These are phyloP conservation scores for Blastocystis sp. DNA, from an alignment of 352 stramenopile genomes.

Conservation along the genomic window DNA sequence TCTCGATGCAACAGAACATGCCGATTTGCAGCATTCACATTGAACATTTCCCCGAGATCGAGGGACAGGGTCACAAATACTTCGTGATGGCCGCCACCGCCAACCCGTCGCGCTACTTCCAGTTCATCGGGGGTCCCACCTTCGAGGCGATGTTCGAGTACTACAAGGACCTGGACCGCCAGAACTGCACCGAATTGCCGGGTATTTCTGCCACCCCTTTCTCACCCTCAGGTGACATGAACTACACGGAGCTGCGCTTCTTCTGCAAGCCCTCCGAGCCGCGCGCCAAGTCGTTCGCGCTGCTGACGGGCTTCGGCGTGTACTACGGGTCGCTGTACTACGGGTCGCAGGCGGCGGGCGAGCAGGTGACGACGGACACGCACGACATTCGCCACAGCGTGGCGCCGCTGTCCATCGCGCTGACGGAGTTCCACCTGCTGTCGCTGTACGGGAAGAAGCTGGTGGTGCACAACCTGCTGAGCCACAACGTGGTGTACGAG, in stretches of 20 bases:
- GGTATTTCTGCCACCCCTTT: conserved; percentile 74
- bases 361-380: conserved; percentile 77
- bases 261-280: conserved; percentile 82
- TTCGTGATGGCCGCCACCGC: conserved; percentile 78
- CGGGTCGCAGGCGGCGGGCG: conserved; percentile 25
- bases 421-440: conserved; percentile 90
- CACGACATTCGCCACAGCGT: conserved; percentile 79
- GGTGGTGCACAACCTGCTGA: conserved; percentile 86
- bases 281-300: conserved; percentile 85
- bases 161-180: conserved; percentile 83
- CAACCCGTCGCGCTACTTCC: conserved; percentile 86
- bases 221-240: conserved; percentile 78
- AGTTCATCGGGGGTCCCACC: conserved; percentile 84
- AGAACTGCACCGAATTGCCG: conserved; percentile 87
- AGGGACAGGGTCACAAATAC: conserved; percentile 12
- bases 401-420: conserved; percentile 83
- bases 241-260: conserved; percentile 83
- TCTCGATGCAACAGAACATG: conserved; percentile 82
- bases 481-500: conserved; percentile 84
- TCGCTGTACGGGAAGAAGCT: conserved; percentile 81
- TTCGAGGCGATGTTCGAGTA: conserved; percentile 85
- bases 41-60: conserved; percentile 39
- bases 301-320: conserved; percentile 86
- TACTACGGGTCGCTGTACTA: conserved; percentile 87
- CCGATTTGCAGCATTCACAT: conserved; percentile 74